Evolutionary conservation across 148 eudicot species (phyloP).

Genomic region (Selenicereus undatus): DNA sequence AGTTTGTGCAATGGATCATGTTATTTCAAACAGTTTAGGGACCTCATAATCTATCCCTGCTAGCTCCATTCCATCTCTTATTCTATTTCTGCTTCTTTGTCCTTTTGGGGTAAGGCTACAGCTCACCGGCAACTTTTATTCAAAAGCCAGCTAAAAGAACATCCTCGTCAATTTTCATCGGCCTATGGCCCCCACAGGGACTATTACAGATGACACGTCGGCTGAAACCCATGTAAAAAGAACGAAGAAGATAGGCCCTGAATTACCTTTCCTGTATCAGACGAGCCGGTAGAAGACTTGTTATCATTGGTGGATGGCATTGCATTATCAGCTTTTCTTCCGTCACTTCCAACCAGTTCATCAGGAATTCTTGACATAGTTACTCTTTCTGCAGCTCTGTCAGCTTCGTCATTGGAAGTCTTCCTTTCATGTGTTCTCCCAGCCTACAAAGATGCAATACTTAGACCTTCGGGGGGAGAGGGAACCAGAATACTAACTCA

Average conservation of each 20-base stretch:
- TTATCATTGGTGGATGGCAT: constrained; percentile 23
- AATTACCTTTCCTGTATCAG: constrained; percentile 41
- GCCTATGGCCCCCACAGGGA: not conserved
- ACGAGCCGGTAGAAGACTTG: constrained; percentile 30
- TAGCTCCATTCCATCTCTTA: not conserved
- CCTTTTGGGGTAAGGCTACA: not conserved
- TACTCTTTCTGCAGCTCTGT: constrained; percentile 27
- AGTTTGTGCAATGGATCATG: not conserved
- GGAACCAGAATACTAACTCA: constrained; percentile 4
- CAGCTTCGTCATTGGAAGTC: constrained; percentile 26
- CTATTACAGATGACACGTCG: not conserved
- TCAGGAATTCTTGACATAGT: constrained; percentile 26
- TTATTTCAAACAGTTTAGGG: not conserved
- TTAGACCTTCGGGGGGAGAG: constrained; percentile 19
- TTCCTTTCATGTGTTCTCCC: constrained; percentile 32
- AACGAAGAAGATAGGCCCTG: not conserved
- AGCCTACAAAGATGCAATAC: constrained; percentile 33
- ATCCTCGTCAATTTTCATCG: too few relatives aligned
- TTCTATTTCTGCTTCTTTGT: not conserved
- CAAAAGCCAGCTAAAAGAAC: too few relatives aligned
- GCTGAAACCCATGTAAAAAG: not conserved
- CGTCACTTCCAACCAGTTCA: constrained; percentile 26
- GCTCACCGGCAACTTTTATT: not conserved
- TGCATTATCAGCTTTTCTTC: constrained; percentile 20
- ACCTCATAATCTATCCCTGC: not conserved